Conservation (phyloP, 2,329 filamentous ascomycete species). For the Alternaria viburni region DNA sequence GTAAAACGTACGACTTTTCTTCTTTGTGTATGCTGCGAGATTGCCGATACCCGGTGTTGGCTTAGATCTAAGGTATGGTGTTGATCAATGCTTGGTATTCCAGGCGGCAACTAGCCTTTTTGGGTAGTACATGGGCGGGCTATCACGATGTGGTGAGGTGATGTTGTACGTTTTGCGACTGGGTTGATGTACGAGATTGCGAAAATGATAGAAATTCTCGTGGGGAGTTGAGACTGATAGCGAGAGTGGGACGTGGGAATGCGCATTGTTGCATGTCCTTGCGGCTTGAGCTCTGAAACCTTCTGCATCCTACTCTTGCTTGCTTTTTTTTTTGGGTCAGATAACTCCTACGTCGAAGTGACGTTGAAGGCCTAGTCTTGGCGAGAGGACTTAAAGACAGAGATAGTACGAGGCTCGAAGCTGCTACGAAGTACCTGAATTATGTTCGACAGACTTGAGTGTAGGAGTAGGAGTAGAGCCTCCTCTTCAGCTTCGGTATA, state of each 20-base stretch:
- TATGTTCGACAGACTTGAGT: not conserved
- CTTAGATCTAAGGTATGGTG: not conserved
- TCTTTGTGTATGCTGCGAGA: not conserved
- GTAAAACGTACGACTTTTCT: not conserved
- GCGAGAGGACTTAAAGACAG: not conserved
- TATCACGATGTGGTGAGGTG: not conserved
- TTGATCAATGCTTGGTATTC: not conserved
- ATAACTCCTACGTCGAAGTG: not conserved
- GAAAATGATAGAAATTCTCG: not conserved
- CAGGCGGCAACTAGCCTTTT: not conserved
- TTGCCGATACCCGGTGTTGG: constrained; percentile 2
- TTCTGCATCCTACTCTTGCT: not conserved
- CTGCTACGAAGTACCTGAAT: not conserved
- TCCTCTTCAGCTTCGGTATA: not conserved
- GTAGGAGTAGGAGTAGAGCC: not conserved
- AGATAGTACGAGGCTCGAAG: not conserved
- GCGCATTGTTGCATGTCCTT: not conserved
- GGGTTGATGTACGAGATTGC: not conserved
- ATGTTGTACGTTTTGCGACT: not conserved
- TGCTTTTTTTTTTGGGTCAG: not conserved
- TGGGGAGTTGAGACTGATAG: not conserved
- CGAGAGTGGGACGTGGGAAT: not conserved
- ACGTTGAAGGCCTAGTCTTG: not conserved
- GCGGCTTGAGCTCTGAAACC: no score
- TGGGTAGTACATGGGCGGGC: not conserved